phyloP scores from a whole-genome alignment of 78 protist species.

The Tieghemostelium lacteum region DNA sequence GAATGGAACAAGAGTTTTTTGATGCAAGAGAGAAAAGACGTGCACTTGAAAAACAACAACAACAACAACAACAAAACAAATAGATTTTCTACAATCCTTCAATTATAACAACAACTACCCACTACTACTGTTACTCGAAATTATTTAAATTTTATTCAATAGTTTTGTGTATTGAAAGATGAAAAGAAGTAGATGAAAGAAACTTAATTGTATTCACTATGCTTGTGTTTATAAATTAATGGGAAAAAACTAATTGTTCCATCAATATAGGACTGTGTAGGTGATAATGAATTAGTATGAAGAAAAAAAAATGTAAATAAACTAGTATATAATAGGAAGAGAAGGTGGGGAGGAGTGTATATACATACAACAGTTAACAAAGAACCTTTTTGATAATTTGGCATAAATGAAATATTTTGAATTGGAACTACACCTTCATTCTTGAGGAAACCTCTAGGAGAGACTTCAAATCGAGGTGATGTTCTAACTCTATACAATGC shows the following conservation, averaged over 20 bases:
- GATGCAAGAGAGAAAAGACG: neutral
- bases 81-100: neutral
- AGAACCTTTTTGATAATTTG: conserved; percentile 73
- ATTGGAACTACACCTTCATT: conserved; percentile 19
- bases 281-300: neutral
- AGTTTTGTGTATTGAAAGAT: too few species aligned
- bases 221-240: conserved; percentile 37
- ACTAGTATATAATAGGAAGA: neutral
- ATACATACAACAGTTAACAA: conserved; percentile 42
- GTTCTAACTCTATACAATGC: conserved; percentile 63
- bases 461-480: conserved; percentile 8
- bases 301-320: neutral
- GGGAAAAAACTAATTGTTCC: conserved; percentile 59
- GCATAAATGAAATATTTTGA: conserved; percentile 44
- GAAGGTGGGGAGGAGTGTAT: neutral
- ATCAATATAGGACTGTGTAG: conserved; percentile 28
- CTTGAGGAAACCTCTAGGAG: conserved; percentile 66
- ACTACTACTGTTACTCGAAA: too few species aligned
- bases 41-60: neutral
- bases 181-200: too few species aligned
- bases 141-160: too few species aligned
- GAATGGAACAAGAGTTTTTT: neutral
- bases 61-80: neutral
- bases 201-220: neutral
- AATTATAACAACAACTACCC: too few species aligned